Base-by-base conservation (phyloP, 2,329 filamentous ascomycete genomes). In the Sporothrix sp. region DNA sequence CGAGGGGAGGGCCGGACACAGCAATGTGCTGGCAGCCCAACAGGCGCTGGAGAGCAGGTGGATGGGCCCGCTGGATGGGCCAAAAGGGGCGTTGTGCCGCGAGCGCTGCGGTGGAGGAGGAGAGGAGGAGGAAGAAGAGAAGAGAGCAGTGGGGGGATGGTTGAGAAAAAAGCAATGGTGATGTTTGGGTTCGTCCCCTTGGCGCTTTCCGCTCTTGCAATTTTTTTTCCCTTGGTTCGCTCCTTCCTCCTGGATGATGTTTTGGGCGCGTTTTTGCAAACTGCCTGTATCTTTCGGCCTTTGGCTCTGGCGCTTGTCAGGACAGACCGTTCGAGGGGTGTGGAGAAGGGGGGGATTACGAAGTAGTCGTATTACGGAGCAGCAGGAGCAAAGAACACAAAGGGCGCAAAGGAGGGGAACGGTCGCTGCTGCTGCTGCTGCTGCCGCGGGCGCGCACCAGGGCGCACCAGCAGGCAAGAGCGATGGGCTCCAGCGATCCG, bases 401-500 rank as follows among this genome's bases (percentile, higher is more conserved):
- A 48, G 48, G 25, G 30, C 32, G 32, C 44, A 27, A 43, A 52
- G 37, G 50, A 52, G 50, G 50, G 50, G 39, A 23, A 23, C 11
- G 16, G 10, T 14, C 28, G 48, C 33, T 50, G 38, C 18, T 38
- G 36, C 16, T n/a, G 35, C 35, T 25, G 37, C 28, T n/a, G 9
- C 20, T 23, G 18, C 16, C n/a, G 14, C 32, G 27, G 32, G 28
- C 20, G 20, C 32, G 13, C 20, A 47, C 21, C 32, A n/a, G n/a
- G n/a, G n/a, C n/a, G n/a, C n/a, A n/a, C n/a, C n/a, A n/a, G 14
- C 21, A 37, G 35, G 40, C 28, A 51, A 7, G 42, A 35, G 33
- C 49, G 42, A 33, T 42, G 32, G 30, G 23, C 36, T 28, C 36
- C 25, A 45, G 18, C 43, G 36, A 23, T 47, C 23, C 43, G 20